Conservation (phyloP, 1,284 basidiomycete species). For the Rhodotorula sp. region DNA sequence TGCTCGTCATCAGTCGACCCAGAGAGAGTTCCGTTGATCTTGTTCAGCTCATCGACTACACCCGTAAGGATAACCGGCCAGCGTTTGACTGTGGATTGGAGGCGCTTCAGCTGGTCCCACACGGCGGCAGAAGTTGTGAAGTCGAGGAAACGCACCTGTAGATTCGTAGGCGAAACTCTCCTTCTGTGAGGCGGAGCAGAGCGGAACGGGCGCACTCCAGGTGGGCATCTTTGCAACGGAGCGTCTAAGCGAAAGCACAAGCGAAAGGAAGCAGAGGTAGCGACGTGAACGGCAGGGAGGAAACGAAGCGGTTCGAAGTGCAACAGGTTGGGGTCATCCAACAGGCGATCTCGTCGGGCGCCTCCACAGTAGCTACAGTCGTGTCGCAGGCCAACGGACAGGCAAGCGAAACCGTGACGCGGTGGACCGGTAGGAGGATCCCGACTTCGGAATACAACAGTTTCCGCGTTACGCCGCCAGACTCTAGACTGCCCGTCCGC, state of each 20-base stretch:
- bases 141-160: constrained; percentile 19
- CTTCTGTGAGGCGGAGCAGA: constrained; percentile 34
- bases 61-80: constrained; percentile 89
- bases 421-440: too few relatives aligned
- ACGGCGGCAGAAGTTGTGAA: neutral
- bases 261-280: neutral
- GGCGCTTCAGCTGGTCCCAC: neutral
- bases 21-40: constrained; percentile 47
- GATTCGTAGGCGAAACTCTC: constrained; percentile 38
- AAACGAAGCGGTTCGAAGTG: too few relatives aligned
- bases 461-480: neutral
- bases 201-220: constrained; percentile 34
- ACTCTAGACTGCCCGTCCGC: constrained; percentile 22
- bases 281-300: neutral
- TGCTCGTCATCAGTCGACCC: constrained; percentile 48
- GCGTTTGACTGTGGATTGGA: constrained; percentile 46
- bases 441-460: too few relatives aligned
- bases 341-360: too few relatives aligned
- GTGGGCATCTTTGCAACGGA: constrained; percentile 7
- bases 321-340: too few relatives aligned
- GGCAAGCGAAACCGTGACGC: too few relatives aligned
- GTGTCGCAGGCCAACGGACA: too few relatives aligned
- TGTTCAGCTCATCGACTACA: constrained; percentile 70
- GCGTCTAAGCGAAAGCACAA: neutral
- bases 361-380: too few relatives aligned